phyloP scores from a whole-genome alignment of 2,329 filamentous ascomycete genomes.

The Alternaria arborescens region DNA sequence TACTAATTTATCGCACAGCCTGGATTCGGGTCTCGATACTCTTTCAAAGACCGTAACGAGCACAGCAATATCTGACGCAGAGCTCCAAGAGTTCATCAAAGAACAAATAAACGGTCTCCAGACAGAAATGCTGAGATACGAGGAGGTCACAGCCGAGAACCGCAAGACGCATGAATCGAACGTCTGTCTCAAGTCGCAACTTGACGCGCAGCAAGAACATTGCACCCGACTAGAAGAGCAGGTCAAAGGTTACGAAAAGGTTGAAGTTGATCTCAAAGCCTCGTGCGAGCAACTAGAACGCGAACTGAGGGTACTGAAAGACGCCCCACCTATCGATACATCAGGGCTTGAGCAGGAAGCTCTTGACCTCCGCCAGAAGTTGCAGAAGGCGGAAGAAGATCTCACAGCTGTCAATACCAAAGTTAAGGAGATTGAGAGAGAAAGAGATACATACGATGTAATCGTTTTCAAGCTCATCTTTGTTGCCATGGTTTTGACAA shows the following conservation, averaged over 20 bases:
- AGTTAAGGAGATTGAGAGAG: constrained; percentile 12
- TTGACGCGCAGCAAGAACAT: constrained; percentile 27
- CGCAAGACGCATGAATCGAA: constrained; percentile 24
- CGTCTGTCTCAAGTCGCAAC: constrained; percentile 21
- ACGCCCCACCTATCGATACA: background rate
- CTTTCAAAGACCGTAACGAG: constrained; percentile 12
- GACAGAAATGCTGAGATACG: constrained; percentile 29
- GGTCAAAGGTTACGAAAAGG: constrained; percentile 11
- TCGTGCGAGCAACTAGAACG: constrained; percentile 22
- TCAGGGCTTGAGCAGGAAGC: constrained; percentile 17
- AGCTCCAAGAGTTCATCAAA: constrained; percentile 21
- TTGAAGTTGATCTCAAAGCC: constrained; percentile 22
- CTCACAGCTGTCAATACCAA: constrained; percentile 12
- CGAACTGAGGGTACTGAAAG: constrained; percentile 23
- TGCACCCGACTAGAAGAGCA: constrained; percentile 22
- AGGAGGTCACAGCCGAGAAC: constrained; percentile 28
- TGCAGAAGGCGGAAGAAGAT: constrained; percentile 23
- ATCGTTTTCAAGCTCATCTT: background rate
- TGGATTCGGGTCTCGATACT: constrained; percentile 27
- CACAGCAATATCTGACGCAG: constrained; percentile 5
- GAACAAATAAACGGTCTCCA: constrained; percentile 27
- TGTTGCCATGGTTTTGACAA: background rate
- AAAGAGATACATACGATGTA: constrained; percentile 14
- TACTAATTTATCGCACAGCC: constrained; percentile 22
- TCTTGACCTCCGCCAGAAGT: constrained; percentile 18